These are phyloP conservation scores for Funneliformis mosseae DNA, from an alignment of 192 early-diverging fungal species.

Conservation along the genomic window DNA sequence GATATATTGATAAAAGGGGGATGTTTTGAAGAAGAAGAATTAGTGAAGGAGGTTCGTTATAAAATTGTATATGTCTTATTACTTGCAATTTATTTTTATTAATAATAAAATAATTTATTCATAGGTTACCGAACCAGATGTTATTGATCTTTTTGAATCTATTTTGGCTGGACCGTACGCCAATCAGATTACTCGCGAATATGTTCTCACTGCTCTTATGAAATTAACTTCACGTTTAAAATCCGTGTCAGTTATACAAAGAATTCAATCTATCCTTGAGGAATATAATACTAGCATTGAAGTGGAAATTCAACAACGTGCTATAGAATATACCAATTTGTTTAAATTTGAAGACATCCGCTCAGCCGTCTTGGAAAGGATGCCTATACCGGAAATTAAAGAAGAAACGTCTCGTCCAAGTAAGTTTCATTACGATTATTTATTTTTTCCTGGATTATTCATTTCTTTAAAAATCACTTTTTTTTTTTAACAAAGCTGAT, in stretches of 20 bases:
- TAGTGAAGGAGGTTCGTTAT: slow-evolving; percentile 51
- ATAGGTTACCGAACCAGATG: slow-evolving; percentile 68
- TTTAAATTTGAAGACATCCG: slow-evolving; percentile 75
- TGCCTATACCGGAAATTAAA: slow-evolving; percentile 82
- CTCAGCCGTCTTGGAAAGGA: slow-evolving; percentile 85
- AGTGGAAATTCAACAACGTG: slow-evolving; percentile 93
- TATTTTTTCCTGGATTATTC: not conserved
- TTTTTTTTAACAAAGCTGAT: not conserved
- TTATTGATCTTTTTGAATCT: slow-evolving; percentile 72
- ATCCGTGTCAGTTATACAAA: slow-evolving; percentile 43
- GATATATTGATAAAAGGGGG: slow-evolving; percentile 80
- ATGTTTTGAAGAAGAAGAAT: slow-evolving; percentile 70
- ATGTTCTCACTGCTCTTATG: slow-evolving; percentile 83
- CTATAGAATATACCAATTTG: slow-evolving; percentile 86
- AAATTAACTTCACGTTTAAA: slow-evolving; percentile 87
- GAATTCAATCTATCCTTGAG: slow-evolving; percentile 63
- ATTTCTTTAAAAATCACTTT: not conserved
- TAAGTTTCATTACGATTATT: slow-evolving; percentile 14
- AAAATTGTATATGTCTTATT: not conserved
- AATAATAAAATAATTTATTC: not conserved
- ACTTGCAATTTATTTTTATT: not conserved
- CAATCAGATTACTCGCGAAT: slow-evolving; percentile 76
- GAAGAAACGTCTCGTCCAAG: slow-evolving; percentile 36
- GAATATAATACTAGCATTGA: slow-evolving; percentile 73
- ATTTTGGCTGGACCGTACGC: slow-evolving; percentile 83